Conservation (phyloP, 176 grass and related monocot genomes). For the Eleusine indica region DNA sequence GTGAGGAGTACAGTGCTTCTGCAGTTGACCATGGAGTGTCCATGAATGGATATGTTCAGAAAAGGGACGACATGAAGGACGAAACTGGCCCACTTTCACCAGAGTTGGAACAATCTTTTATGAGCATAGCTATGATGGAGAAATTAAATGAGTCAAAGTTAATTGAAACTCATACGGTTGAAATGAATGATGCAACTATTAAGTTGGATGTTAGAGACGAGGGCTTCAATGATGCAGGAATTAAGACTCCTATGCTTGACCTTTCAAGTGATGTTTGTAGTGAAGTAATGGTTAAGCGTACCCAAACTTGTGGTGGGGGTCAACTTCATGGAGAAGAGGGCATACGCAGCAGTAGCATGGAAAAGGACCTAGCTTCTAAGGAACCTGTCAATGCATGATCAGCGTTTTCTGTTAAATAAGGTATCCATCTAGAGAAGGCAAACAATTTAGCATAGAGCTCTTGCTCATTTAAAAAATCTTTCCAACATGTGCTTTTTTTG, state of each 20-base stretch:
- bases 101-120: slow-evolving; percentile 20
- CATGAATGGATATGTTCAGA: slow-evolving; percentile 17
- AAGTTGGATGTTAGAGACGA: slow-evolving; percentile 10
- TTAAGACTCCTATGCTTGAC: background rate
- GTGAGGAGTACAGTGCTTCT: slow-evolving; percentile 29
- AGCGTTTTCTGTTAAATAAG: slow-evolving; percentile 39
- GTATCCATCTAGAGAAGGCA: slow-evolving; percentile 40
- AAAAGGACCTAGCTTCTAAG: slow-evolving; percentile 48
- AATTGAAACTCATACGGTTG: slow-evolving; percentile 10
- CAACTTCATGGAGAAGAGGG: slow-evolving; percentile 45
- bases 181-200: slow-evolving; percentile 35
- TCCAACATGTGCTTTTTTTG: background rate
- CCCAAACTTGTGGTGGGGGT: slow-evolving; percentile 49
- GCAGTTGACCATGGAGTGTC: slow-evolving; percentile 32
- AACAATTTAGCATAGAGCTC: background rate
- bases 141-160: slow-evolving; percentile 27
- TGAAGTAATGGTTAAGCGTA: slow-evolving; percentile 42
- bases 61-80: background rate
- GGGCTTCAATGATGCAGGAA: slow-evolving; percentile 38
- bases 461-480: background rate
- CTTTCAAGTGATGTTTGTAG: slow-evolving; percentile 31
- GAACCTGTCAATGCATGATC: slow-evolving; percentile 47
- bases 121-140: background rate
- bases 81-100: slow-evolving; percentile 25
- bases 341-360: slow-evolving; percentile 33